Evolutionary conservation across 179 eudicot genomes (phyloP).

Genomic region (Dionaea muscipula): DNA sequence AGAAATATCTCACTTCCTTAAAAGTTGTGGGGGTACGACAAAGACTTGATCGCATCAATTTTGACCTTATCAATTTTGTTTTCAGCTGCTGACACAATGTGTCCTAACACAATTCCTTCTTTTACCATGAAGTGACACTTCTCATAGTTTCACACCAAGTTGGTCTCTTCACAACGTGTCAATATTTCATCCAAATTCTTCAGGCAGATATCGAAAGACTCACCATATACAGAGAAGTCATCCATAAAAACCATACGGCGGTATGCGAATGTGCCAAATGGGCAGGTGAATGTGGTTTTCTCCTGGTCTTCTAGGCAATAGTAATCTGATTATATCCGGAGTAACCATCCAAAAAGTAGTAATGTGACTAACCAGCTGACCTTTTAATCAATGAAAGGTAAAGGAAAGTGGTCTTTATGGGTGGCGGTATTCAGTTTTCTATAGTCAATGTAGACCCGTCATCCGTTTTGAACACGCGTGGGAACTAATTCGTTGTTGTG

Average conservation of each 20-base stretch:
- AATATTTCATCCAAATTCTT: neutral
- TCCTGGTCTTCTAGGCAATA: neutral
- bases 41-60: neutral
- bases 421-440: neutral
- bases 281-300: neutral
- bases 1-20: neutral
- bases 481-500: neutral
- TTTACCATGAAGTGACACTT: conserved; percentile 9
- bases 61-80: conserved; percentile 1
- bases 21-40: neutral
- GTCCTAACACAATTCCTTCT: conserved; percentile 4
- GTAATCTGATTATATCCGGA: neutral
- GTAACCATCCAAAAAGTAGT: neutral
- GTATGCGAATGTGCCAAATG: neutral
- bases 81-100: neutral
- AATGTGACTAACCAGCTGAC: neutral
- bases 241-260: neutral
- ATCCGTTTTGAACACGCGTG: neutral
- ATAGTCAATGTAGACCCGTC: neutral
- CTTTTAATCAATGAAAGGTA: neutral
- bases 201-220: neutral
- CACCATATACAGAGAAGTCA: neutral
- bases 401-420: neutral
- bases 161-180: neutral
- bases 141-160: conserved; percentile 1